Conservation (phyloP, 2,329 filamentous ascomycete genomes). For the Sporothrix curviconia region DNA sequence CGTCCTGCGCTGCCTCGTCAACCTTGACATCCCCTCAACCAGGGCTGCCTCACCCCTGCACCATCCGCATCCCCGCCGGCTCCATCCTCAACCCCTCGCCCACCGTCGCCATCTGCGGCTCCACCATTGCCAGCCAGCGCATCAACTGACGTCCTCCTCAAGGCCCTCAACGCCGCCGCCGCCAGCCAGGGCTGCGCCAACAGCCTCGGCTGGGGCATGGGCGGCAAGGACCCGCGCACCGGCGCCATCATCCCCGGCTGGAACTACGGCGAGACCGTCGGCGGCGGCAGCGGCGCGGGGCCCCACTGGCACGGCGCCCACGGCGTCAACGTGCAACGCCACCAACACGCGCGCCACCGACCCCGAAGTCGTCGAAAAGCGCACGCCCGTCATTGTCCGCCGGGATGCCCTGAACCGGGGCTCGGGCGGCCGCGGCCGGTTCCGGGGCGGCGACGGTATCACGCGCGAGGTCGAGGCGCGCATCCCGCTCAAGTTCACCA, state of each 20-base stretch:
- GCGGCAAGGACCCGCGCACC: slow-evolving; percentile 13
- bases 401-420: slow-evolving; percentile 24
- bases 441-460: slow-evolving; percentile 29
- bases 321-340: slow-evolving; percentile 25
- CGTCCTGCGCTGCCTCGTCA: slow-evolving; percentile 30
- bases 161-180: slow-evolving; percentile 24
- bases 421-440: slow-evolving; percentile 26
- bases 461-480: slow-evolving; percentile 30
- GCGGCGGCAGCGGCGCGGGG: slow-evolving; percentile 29
- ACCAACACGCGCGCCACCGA: slow-evolving; percentile 30
- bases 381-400: slow-evolving; percentile 28
- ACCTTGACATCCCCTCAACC: slow-evolving; percentile 33
- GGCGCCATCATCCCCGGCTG: slow-evolving; percentile 21
- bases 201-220: slow-evolving; percentile 28
- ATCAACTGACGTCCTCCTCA: slow-evolving; percentile 29
- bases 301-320: slow-evolving; percentile 25
- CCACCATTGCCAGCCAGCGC: slow-evolving; percentile 26
- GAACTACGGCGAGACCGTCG: slow-evolving; percentile 28
- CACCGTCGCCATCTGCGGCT: slow-evolving; percentile 36
- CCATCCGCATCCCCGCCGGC: slow-evolving; percentile 27
- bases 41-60: slow-evolving; percentile 32
- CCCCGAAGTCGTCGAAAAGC: slow-evolving; percentile 28
- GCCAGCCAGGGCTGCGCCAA: slow-evolving; percentile 29
- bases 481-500: background rate
- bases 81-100: slow-evolving; percentile 28